A percentile compares a stretch with the other conserved stretches of the same genome.
phyloP scores from a whole-genome alignment of 1,284 basidiomycete species.

The Tylopilus sp. region DNA sequence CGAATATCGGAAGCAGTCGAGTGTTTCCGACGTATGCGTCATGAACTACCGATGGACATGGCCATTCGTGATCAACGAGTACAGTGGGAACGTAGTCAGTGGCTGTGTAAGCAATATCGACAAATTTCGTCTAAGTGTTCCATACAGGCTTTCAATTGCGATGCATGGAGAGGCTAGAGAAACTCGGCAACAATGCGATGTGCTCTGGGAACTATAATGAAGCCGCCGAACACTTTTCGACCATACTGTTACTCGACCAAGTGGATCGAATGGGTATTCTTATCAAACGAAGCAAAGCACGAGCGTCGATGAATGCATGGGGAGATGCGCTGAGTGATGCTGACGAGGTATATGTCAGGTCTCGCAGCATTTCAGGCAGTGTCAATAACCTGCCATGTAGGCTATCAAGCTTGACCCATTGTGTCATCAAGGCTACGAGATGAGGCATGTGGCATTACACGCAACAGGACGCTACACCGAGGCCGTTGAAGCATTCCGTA shows the following conservation, averaged over 20 bases:
- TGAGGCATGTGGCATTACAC: not conserved
- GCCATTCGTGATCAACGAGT: not conserved
- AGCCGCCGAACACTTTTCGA: not conserved
- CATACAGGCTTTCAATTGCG: not conserved
- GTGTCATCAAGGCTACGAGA: not conserved
- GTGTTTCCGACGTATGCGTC: not conserved
- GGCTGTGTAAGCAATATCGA: too few relatives aligned
- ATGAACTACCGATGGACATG: not conserved
- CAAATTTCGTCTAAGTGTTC: not conserved
- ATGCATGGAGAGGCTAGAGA: not conserved
- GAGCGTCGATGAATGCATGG: not conserved
- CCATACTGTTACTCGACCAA: not conserved
- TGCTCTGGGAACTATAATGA: not conserved
- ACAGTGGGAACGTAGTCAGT: not conserved
- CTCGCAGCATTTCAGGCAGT: not conserved
- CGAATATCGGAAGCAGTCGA: not conserved
- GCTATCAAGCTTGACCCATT: not conserved
- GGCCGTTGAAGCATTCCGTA: not conserved
- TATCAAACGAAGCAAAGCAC: not conserved
- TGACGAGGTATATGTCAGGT: not conserved
- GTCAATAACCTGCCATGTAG: not conserved
- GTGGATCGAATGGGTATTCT: not conserved
- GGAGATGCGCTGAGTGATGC: slow-evolving; percentile 1
- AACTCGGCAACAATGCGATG: not conserved
- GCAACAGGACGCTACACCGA: not conserved